Percentiles rank a stretch among this genome's conserved stretches.
Conservation (phyloP, 2,329 filamentous ascomycete species). For the Talaromyces sp. region DNA sequence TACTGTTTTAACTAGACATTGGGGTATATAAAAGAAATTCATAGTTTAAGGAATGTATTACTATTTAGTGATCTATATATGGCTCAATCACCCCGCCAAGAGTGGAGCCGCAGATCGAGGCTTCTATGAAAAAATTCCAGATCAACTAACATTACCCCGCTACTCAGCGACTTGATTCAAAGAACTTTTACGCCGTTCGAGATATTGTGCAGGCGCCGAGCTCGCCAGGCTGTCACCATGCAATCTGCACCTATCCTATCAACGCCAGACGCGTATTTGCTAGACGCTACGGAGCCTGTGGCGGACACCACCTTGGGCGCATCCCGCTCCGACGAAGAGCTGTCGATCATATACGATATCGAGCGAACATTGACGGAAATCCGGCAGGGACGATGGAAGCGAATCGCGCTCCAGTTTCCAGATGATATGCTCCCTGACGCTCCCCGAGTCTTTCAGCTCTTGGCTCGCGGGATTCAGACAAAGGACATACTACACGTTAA, state of each 20-base stretch:
- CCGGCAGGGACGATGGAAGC: constrained; percentile 62
- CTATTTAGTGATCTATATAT: background rate
- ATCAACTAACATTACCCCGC: constrained; percentile 11
- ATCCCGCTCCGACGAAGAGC: constrained; percentile 60
- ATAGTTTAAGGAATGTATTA: background rate
- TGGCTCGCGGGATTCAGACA: constrained; percentile 51
- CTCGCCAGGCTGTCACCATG: constrained; percentile 16
- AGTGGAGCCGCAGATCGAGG: background rate
- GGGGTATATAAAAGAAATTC: background rate
- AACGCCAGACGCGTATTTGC: constrained; percentile 58
- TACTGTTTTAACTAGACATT: background rate
- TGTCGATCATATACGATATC: constrained; percentile 79
- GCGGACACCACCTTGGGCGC: constrained; percentile 23
- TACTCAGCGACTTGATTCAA: background rate
- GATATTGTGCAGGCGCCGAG: background rate
- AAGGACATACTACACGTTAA: constrained; percentile 14
- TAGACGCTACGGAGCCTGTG: constrained; percentile 50
- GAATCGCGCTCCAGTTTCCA: constrained; percentile 90
- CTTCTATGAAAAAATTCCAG: constrained; percentile 3
- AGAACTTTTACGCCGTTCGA: background rate
- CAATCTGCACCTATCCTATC: constrained; percentile 55
- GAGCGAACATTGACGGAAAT: constrained; percentile 74
- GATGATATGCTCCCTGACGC: constrained; percentile 88
- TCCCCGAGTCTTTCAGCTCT: constrained; percentile 67
- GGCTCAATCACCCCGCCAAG: background rate